Percentiles rank a stretch among this genome's conserved stretches.
Evolutionary conservation across 441 rosid genomes (phyloP).

Genomic region (Breynia disticha): DNA sequence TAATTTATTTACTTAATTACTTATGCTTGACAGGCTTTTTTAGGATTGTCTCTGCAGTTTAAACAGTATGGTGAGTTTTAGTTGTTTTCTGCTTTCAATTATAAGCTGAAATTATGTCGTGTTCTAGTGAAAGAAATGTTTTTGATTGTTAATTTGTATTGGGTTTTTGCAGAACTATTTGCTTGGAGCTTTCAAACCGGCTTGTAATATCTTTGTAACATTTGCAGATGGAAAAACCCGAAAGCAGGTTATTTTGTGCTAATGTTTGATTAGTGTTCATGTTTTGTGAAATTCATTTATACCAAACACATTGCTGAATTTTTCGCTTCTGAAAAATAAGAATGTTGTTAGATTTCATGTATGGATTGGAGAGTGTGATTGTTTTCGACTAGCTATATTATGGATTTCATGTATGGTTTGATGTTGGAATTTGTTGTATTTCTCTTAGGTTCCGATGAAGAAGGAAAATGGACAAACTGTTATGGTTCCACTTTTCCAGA

Average conservation of each 20-base stretch:
- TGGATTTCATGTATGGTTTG: neutral
- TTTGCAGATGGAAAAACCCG: conserved; percentile 78
- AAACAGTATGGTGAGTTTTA: conserved; percentile 21
- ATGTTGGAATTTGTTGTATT: neutral
- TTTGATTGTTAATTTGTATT: neutral
- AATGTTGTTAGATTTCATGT: neutral
- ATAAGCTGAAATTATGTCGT: neutral
- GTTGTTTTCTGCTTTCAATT: neutral
- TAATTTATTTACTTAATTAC: too few species aligned
- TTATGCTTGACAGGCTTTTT: too few species aligned
- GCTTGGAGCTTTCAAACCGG: conserved; percentile 93
- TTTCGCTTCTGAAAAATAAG: too few species aligned
- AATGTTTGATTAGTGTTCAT: neutral
- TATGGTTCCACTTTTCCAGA: conserved; percentile 80
- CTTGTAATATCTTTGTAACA: conserved; percentile 61
- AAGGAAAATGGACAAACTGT: conserved; percentile 88
- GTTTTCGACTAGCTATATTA: too few species aligned
- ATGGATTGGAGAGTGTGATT: neutral
- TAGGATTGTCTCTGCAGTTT: too few species aligned
- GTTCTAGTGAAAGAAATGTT: too few species aligned
- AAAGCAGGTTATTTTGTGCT: conserved; percentile 47
- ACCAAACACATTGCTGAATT: too few species aligned
- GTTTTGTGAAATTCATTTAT: neutral
- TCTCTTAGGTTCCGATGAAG: conserved; percentile 70
- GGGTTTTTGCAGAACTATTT: conserved; percentile 59